phyloP scores from a whole-genome alignment of 1,284 basidiomycete genomes.

The Leccinum pachyderme region DNA sequence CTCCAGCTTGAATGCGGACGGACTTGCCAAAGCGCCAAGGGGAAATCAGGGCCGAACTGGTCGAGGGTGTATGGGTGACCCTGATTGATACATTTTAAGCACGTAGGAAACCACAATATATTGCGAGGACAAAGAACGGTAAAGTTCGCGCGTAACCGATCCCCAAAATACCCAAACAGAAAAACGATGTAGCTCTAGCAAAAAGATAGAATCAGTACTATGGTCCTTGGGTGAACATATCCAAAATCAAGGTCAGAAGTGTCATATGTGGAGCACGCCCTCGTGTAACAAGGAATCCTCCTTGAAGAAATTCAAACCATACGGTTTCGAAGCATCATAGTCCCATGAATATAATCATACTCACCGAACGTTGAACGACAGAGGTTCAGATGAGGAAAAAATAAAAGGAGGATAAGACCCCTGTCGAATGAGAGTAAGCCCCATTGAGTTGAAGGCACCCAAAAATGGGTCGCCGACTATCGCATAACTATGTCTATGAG shows the following conservation, averaged over 20 bases:
- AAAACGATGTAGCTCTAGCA: too few species aligned
- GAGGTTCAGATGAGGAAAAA: slow-evolving; percentile 41
- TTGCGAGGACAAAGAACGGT: too few species aligned
- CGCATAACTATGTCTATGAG: slow-evolving; percentile 88
- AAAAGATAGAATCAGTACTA: slow-evolving; percentile 10
- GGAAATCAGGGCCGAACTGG: slow-evolving; percentile 10
- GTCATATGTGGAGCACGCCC: slow-evolving; percentile 80
- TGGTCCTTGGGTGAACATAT: neutral
- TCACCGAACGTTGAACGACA: slow-evolving; percentile 44
- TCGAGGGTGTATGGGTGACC: neutral
- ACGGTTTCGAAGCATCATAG: slow-evolving; percentile 50
- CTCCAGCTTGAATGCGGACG: slow-evolving; percentile 22
- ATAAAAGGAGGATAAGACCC: slow-evolving; percentile 45
- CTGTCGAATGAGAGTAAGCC: slow-evolving; percentile 80
- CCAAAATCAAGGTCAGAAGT: slow-evolving; percentile 47
- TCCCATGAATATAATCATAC: slow-evolving; percentile 19
- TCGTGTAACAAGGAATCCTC: slow-evolving; percentile 59
- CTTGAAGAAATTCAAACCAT: slow-evolving; percentile 84
- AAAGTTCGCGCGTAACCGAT: too few species aligned
- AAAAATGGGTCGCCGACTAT: slow-evolving; percentile 48
- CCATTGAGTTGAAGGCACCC: slow-evolving; percentile 73
- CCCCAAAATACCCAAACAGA: too few species aligned
- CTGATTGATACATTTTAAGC: too few species aligned
- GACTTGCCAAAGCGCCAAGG: slow-evolving; percentile 18
- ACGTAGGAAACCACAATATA: too few species aligned